Evolutionary conservation across 2,329 filamentous ascomycete genomes (phyloP).

Genomic region (Endoconidiophora laricicola): DNA sequence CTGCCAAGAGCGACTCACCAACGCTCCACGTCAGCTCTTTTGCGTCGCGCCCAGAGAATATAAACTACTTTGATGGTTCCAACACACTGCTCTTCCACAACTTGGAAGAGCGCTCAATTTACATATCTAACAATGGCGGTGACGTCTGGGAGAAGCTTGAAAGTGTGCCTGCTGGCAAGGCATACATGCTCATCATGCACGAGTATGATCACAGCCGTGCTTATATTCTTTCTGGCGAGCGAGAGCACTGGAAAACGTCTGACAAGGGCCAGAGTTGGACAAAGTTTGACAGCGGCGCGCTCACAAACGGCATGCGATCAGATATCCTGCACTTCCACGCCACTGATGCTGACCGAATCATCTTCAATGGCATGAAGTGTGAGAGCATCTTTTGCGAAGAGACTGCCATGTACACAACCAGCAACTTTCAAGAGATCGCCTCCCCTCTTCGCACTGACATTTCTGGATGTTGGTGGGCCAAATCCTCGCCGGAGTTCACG

Average conservation of each 20-base stretch:
- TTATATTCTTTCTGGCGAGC: conserved; percentile 55
- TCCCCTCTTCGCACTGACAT: conserved; percentile 51
- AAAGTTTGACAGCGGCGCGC: conserved; percentile 47
- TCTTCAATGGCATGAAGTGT: conserved; percentile 66
- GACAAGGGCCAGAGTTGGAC: conserved; percentile 73
- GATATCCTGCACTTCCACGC: conserved; percentile 62
- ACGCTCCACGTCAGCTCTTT: conserved; percentile 49
- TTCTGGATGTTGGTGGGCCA: conserved; percentile 75
- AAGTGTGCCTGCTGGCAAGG: conserved; percentile 45
- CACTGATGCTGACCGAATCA: conserved; percentile 63
- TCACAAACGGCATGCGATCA: conserved; percentile 34
- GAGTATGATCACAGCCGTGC: conserved; percentile 63
- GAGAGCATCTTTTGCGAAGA: conserved; percentile 46
- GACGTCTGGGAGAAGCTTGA: conserved; percentile 53
- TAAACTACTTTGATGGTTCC: conserved; percentile 86
- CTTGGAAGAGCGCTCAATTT: conserved; percentile 43
- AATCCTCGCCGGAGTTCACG: conserved; percentile 55
- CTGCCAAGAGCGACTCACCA: conserved; percentile 45
- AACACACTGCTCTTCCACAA: conserved; percentile 67
- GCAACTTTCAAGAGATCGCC: conserved; percentile 60
- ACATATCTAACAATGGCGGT: conserved; percentile 68
- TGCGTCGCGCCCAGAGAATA: conserved; percentile 44
- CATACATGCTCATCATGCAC: conserved; percentile 54
- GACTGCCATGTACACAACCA: conserved; percentile 56
- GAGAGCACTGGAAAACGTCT: conserved; percentile 64